These are phyloP conservation scores for Cenchrus americanus DNA, from an alignment of 176 grass and related monocot genomes.

Conservation along the genomic window DNA sequence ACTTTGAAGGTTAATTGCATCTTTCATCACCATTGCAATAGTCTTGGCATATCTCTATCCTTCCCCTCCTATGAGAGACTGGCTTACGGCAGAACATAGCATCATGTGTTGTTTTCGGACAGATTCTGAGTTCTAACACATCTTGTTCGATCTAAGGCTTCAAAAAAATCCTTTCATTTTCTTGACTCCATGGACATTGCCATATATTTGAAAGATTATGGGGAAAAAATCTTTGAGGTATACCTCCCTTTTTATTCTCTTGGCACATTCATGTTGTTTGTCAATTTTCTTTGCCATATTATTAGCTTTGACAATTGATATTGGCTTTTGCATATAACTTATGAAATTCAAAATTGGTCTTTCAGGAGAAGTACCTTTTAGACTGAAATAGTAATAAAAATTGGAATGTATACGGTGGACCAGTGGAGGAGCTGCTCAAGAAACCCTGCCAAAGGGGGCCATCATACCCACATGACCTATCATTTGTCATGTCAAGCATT, in stretches of 20 bases:
- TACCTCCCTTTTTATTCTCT: not conserved
- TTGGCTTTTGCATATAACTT: not conserved
- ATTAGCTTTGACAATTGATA: not conserved
- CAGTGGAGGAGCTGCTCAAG: too few species aligned
- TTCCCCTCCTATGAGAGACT: conserved; percentile 54
- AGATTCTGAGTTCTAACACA: conserved; percentile 58
- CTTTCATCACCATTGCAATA: too few species aligned
- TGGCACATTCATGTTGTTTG: not conserved
- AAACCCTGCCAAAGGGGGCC: too few species aligned
- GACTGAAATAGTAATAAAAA: conserved; percentile 10
- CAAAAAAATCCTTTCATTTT: conserved; percentile 90
- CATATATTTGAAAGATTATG: conserved; percentile 82
- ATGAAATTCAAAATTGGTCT: not conserved
- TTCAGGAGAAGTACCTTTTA: not conserved
- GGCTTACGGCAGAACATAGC: conserved; percentile 70
- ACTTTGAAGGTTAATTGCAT: too few species aligned
- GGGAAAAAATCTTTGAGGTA: conserved; percentile 91
- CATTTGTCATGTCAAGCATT: too few species aligned
- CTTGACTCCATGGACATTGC: conserved; percentile 74
- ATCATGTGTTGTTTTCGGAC: conserved; percentile 61
- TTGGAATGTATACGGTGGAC: not conserved
- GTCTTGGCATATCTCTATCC: too few species aligned
- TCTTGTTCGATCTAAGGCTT: conserved; percentile 36
- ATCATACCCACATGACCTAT: too few species aligned
- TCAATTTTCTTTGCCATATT: not conserved